Base-by-base conservation (phyloP, 1,139 yeast species). In the Ogataea hybrid region DNA sequence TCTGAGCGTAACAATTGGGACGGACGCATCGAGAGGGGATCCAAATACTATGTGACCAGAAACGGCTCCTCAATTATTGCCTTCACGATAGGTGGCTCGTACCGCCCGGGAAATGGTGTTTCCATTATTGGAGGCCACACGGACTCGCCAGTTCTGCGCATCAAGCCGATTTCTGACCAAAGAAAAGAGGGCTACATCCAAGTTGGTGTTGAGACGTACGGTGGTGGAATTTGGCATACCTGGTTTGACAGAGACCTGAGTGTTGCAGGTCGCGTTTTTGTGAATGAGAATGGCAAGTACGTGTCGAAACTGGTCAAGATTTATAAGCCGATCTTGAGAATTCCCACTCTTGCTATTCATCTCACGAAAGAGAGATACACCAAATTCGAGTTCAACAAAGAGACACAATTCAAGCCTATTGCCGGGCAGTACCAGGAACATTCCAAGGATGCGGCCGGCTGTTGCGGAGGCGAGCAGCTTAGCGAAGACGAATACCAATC, bases 231-330 rank as follows among this genome's bases (percentile, higher is more conserved):
- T 44, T 95, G 97, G 77, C 88, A 83, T 66, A 66, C 85, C 23
- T 84, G 94, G 94, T 92, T 92, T 59, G 98, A 92, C 64, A 78
- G 97, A 49, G 97, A 92, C 62, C 72, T 92, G 57, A 77, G 95
- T 28, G 70, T 90, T 47, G 97, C 97, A 7, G 98, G 98, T 12
- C 73, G 97, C 51, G 96, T 92, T 1, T 82, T 83, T 59, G 81
- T 85, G 16, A 70, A 68, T 37, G 75, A 76, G 30, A 59, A 69
- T 32, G 81, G 77, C 15, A 66, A 75, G 39, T 74, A 68, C 49
- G 75, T 77, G 31, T 80, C 96, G 1, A 80, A 73, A 57, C 70
- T 92, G 48, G 77, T 92, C 49, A 86, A 88, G 62, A 74, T 92
- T 51, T 80, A 85, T 53, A 84, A 77, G 62, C 97, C 98, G 1